phyloP scores from a whole-genome alignment of 768 basidiomycete genomes.

The Kwoniella sp. region DNA sequence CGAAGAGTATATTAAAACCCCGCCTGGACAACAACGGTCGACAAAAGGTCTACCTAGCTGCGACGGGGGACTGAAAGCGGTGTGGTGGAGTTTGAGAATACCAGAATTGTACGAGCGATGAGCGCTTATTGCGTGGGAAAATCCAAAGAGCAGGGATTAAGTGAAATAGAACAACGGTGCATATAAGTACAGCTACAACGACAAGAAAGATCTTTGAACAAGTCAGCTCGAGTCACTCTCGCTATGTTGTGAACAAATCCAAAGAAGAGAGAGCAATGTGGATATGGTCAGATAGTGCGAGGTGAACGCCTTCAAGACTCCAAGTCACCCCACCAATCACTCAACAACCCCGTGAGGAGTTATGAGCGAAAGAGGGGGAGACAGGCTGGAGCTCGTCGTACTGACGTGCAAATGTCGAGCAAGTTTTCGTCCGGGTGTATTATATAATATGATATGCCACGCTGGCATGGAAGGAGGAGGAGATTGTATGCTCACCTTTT shows the following conservation, averaged over 20 bases:
- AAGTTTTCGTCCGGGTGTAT: conserved; percentile 27
- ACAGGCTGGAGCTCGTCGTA: conserved; percentile 21
- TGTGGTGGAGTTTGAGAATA: neutral
- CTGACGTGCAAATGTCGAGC: conserved; percentile 37
- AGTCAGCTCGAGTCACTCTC: neutral
- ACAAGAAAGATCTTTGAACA: neutral
- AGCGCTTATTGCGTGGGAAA: too few relatives aligned
- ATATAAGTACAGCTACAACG: too few relatives aligned
- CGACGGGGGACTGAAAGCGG: conserved; percentile 33
- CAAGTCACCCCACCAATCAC: neutral
- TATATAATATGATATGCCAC: neutral
- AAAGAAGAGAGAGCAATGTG: neutral
- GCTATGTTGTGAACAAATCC: neutral
- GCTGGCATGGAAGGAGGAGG: neutral
- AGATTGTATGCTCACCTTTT: neutral
- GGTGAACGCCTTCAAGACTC: conserved; percentile 29
- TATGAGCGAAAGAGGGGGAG: conserved; percentile 4
- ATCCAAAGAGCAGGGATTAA: too few relatives aligned
- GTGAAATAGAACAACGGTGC: too few relatives aligned
- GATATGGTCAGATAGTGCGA: conserved; percentile 29
- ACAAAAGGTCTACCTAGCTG: conserved; percentile 24
- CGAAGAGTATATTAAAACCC: conserved; percentile 10
- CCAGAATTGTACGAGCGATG: too few relatives aligned
- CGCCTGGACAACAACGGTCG: conserved; percentile 12
- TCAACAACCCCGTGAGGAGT: neutral